Percentiles rank a stretch among this genome's conserved stretches.
These are phyloP conservation scores for Russula griseocarnosa DNA, from an alignment of 768 basidiomycete genomes.

Conservation along the genomic window DNA sequence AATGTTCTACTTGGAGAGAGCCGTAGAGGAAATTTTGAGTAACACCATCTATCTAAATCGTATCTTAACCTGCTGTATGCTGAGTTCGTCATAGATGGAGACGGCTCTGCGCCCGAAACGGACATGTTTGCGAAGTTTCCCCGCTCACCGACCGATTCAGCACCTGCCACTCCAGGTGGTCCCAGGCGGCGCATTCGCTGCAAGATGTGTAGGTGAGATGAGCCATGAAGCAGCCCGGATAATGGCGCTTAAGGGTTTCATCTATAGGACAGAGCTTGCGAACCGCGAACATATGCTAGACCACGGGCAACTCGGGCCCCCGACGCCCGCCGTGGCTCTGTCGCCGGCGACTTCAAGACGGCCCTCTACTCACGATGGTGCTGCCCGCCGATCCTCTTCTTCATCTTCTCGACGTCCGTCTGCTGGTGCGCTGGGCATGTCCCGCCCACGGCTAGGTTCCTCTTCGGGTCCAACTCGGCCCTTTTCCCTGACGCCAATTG, in stretches of 20 bases:
- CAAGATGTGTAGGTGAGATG: conserved; percentile 78
- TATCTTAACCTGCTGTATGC: conserved; percentile 11
- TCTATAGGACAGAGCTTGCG: conserved; percentile 70
- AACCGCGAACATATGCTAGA: conserved; percentile 92
- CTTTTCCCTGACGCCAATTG: conserved; percentile 13
- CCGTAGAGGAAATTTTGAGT: conserved; percentile 77
- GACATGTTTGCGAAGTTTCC: conserved; percentile 79
- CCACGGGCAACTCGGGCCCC: conserved; percentile 72
- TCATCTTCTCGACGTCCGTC: conserved; percentile 27
- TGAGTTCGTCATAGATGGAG: conserved; percentile 53
- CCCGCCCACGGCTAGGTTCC: conserved; percentile 24
- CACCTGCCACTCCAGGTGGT: conserved; percentile 55
- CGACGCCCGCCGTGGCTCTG: conserved; percentile 48
- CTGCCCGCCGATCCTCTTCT: conserved; percentile 18
- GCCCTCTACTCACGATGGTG: conserved; percentile 29
- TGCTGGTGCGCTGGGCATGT: conserved; percentile 14
- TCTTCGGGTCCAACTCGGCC: conserved; percentile 13
- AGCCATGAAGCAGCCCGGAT: background rate
- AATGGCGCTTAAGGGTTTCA: background rate
- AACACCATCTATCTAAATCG: conserved; percentile 32
- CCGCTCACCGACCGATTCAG: conserved; percentile 57
- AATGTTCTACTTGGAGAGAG: conserved; percentile 78
- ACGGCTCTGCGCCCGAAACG: conserved; percentile 57
- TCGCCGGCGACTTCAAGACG: conserved; percentile 50
- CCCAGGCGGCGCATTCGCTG: conserved; percentile 73